Base-by-base conservation (phyloP, 176 grass and related monocot genomes). In the Oryza punctata region DNA sequence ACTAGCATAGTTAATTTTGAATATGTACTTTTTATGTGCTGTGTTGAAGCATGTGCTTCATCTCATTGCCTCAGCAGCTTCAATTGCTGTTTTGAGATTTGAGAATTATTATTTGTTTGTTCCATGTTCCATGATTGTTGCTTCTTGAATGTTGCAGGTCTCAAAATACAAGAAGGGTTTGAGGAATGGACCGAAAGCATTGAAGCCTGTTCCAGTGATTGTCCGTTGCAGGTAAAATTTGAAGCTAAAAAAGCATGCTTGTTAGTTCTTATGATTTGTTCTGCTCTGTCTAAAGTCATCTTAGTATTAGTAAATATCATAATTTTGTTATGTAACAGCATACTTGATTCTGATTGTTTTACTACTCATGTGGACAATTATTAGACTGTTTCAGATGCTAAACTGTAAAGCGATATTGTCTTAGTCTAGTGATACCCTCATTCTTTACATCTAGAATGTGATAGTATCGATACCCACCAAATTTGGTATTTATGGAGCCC, bases 181-280 rank as follows among this genome's bases (percentile, higher is more conserved):
- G 70, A 95, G 96, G 87, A 99, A 99, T 76, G 93, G 93, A 66
- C 96, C 93, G 5, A 96, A 90, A 93, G 89, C 87, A 10, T 73
- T 99, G 50, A 99, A 96, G 87, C 93, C 91, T 81, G 89, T 96
- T 73, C 96, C 96, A 19, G 93, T 99, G 44, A 99, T 99, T 81
- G 81, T 96, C 25, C 91, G 96, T 45, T 99, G 96, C 96, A 91
- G 85, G 96, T 98, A 95, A 68, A 68, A 73, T 68, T 70, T 69
- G 43, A 37, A 66, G 67, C 74, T 65, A 10, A 61, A 29, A 15
- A 61, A 27, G 45, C 50, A 60, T 46, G 23, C 10, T 83, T 88
- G 0, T 26, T 27, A 45, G 25, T 63, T 24, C 21, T 65, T 72
- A 19, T 80, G 65, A 12, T 78, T 25, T 32, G 12, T 59, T 38